Evolutionary conservation across 192 early-diverging fungal species (phyloP).

Genomic region (Podila horticola): DNA sequence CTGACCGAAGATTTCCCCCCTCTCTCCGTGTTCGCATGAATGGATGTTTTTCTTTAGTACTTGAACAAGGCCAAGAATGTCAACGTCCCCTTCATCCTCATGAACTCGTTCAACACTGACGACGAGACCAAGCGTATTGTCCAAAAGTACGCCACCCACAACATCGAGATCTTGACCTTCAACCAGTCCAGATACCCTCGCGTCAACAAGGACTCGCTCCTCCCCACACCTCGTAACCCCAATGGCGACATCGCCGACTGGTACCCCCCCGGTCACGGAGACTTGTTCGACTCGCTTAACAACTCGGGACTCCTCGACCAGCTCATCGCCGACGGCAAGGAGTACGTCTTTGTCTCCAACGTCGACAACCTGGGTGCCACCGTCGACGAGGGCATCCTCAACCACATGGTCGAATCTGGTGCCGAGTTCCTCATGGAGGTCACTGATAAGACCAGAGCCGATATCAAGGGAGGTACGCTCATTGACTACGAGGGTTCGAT

Average conservation of each 20-base stretch:
- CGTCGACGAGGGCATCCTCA: constrained; percentile 91
- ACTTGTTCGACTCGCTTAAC: constrained; percentile 93
- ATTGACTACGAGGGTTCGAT: constrained; percentile 97
- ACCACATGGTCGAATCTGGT: constrained; percentile 87
- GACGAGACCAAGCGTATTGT: constrained; percentile 97
- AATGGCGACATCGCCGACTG: constrained; percentile 75
- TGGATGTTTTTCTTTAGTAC: constrained; percentile 62
- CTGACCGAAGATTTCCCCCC: neutral
- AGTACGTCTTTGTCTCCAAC: constrained; percentile 99
- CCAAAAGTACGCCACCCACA: constrained; percentile 96
- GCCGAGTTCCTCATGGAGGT: constrained; percentile 99
- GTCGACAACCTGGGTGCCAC: constrained; percentile 99
- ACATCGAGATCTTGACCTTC: constrained; percentile 94
- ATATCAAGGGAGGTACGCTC: constrained; percentile 99
- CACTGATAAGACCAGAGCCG: constrained; percentile 99
- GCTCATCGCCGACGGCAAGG: constrained; percentile 94
- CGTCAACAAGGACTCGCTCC: constrained; percentile 90
- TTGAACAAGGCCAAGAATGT: constrained; percentile 91
- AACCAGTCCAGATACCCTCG: constrained; percentile 97
- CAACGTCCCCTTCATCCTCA: constrained; percentile 95
- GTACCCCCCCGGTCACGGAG: constrained; percentile 99
- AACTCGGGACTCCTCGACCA: constrained; percentile 96
- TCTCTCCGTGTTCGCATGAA: neutral
- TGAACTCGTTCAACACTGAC: constrained; percentile 99
- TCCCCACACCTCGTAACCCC: constrained; percentile 83